Evolutionary conservation across 805 yeast species (phyloP), one percentile per base, ranked within the genome.

Genomic region (Tetrapisispora arboricola): DNA sequence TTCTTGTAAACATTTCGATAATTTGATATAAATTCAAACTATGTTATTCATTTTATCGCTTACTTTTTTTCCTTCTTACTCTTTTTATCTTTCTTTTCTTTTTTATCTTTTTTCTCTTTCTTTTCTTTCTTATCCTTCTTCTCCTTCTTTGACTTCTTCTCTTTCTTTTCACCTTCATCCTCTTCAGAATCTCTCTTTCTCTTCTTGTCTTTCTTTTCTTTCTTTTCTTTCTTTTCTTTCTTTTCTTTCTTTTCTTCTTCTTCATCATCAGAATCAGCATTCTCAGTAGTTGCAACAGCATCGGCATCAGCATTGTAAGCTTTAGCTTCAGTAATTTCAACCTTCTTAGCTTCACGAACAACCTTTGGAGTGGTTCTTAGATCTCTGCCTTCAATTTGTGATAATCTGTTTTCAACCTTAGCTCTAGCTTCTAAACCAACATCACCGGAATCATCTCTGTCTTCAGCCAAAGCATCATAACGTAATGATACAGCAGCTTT

Each of bases 241-340:
- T 28, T 28, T 37, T 57, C 54, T 18, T 28, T 28, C 36, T 57
- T 53, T 42, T 61, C 63, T 46, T 65, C 60, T 35, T 64, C 63
- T 46, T 66, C 66, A 42, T 63, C 62, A 32, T 62, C 63, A 42
- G 64, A 65, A 42, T 59, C 65, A 45, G 65, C 65, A 45, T 53
- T 54, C 7, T 59, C 65, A 45, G 65, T 65, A 45, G 54, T 54
- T 8, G 51, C 51, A 21, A 53, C 49, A 41, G 88, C 76, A 63
- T 94, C 98, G 36, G 96, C 97, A 62, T 88, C 97, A 31, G 85
- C 94, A 59, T 90, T 92, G 70, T 92, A 92, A 43, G 90, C 84
- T 64, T 81, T 73, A 39, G 90, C 79, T 61, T 85, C 90, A 41
- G 85, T 67, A 53, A 90, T 74, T 47, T 84, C 94, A 50, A 87